Evolutionary conservation across 352 stramenopile genomes (phyloP), one percentile per base, ranked within the genome.

Genomic region (Poterioochromonas sp.): DNA sequence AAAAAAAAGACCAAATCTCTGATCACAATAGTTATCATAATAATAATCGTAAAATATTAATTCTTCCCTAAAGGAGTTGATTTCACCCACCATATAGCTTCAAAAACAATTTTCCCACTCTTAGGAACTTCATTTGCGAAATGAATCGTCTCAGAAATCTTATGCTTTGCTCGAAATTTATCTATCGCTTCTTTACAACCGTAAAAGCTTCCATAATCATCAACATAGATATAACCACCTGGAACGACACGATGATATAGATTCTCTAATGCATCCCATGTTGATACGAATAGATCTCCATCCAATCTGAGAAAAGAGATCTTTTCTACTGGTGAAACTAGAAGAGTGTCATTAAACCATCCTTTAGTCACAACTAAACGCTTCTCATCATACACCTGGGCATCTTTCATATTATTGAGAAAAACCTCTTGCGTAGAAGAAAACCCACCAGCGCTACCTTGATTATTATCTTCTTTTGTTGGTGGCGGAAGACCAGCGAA

Each of bases 141-240:
- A 32, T 29, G 8, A 8, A 62, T 32, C 2, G 51, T 8, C 29
- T 62, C 51, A 62, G 5, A 62, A 34, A 62, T 62, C 2, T 22
- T 2, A 22, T 8, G 51, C 26, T 12, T 2, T 32, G 12, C 5
- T 8, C 51, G 8, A 62, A 62, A 62, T 22, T 32, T 2, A 62
- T 62, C 51, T 22, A 62, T 32, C 29, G 51, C 51, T 32, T 12
- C 26, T 32, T 22, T 8, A 32, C 51, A 62, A 62, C 51, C 51
- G 8, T 8, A 32, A 32, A 62, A 62, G 51, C 51, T 62, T 62
- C 51, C 51, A 32, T 62, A 62, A 62, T 62, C 51, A 62, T 62
- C 51, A 12, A 62, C 51, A 62, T 62, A 62, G 8, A 62, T 62
- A 62, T 32, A 62, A 8, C 51, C 51, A 32, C 51, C 51, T 62